Evolutionary conservation across 495 filamentous ascomycete species (phyloP).

Genomic region (Hypoxylon lienhwacheense): DNA sequence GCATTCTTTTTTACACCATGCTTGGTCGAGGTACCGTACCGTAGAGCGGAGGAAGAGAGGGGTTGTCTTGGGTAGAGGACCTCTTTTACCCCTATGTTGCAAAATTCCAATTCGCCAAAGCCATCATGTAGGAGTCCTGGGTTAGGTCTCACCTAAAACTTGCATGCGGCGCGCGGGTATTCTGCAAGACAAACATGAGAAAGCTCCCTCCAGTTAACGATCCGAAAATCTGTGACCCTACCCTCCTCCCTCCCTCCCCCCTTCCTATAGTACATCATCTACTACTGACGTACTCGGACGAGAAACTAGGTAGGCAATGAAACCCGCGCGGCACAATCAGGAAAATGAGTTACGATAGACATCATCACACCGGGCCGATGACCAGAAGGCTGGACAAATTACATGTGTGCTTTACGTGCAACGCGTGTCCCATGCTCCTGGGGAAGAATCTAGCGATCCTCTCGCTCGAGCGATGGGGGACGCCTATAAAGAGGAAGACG

Average conservation of each 20-base stretch:
- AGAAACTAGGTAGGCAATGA: slow-evolving; percentile 1
- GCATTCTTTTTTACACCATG: slow-evolving; percentile 31
- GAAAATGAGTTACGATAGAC: slow-evolving; percentile 29
- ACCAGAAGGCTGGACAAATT: slow-evolving; percentile 11
- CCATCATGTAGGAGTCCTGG: slow-evolving; percentile 10
- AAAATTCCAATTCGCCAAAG: slow-evolving; percentile 29
- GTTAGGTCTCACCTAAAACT: slow-evolving; percentile 31
- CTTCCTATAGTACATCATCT: too few relatives aligned
- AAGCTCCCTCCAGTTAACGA: slow-evolving; percentile 6
- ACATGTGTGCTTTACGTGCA: slow-evolving; percentile 21
- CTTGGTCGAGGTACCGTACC: too few relatives aligned
- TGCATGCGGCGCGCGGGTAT: slow-evolving; percentile 30
- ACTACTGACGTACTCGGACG: too few relatives aligned
- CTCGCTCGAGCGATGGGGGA: slow-evolving; percentile 21
- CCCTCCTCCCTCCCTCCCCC: not conserved
- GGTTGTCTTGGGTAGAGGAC: slow-evolving; percentile 22
- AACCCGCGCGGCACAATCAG: slow-evolving; percentile 21
- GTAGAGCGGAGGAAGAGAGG: slow-evolving; percentile 31
- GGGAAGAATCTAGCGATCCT: slow-evolving; percentile 19
- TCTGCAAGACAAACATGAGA: slow-evolving; percentile 29
- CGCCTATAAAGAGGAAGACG: slow-evolving; percentile 13
- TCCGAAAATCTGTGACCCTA: slow-evolving; percentile 13
- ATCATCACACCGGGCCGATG: slow-evolving; percentile 25
- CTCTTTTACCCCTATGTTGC: slow-evolving; percentile 7
- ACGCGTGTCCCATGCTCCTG: slow-evolving; percentile 29